These are phyloP conservation scores for Theobroma cacao DNA, from an alignment of 345 rosid genomes.

Conservation along the genomic window DNA sequence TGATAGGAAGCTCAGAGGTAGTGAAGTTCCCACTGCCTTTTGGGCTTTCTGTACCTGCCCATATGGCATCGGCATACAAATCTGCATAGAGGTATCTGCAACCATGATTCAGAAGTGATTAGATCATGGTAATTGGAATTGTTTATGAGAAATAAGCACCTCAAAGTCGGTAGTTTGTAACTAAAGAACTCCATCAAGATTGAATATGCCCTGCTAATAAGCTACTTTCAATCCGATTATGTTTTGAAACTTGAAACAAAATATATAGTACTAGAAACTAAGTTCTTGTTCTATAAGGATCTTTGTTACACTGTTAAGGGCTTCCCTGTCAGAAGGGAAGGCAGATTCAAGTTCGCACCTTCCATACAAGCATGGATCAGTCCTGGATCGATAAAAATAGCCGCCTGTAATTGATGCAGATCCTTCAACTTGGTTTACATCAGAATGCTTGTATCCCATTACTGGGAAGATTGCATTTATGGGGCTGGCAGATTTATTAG, in stretches of 20 bases:
- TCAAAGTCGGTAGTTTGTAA: neutral
- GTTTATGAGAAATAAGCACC: neutral
- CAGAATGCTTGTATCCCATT: constrained; percentile 52
- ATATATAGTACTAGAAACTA: too few relatives aligned
- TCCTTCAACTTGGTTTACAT: constrained; percentile 36
- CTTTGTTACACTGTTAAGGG: neutral
- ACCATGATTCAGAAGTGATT: neutral
- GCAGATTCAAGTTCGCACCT: constrained; percentile 29
- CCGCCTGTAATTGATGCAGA: constrained; percentile 55
- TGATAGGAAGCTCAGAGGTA: constrained; percentile 10
- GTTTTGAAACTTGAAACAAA: too few relatives aligned
- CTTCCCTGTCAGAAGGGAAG: neutral
- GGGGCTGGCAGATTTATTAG: constrained; percentile 34
- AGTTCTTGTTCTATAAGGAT: too few relatives aligned
- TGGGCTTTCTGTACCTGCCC: constrained; percentile 34
- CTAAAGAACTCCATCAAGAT: too few relatives aligned
- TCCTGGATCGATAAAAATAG: constrained; percentile 43
- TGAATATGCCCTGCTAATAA: too few relatives aligned
- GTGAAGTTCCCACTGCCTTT: constrained; percentile 32
- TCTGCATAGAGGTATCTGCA: constrained; percentile 34
- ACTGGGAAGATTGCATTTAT: constrained; percentile 43
- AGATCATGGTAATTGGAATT: neutral
- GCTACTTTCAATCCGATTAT: neutral
- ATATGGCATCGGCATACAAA: constrained; percentile 28
- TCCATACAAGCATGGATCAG: constrained; percentile 57